phyloP scores from a whole-genome alignment of 177 flowering plant genomes.

The Vitis hybrid region DNA sequence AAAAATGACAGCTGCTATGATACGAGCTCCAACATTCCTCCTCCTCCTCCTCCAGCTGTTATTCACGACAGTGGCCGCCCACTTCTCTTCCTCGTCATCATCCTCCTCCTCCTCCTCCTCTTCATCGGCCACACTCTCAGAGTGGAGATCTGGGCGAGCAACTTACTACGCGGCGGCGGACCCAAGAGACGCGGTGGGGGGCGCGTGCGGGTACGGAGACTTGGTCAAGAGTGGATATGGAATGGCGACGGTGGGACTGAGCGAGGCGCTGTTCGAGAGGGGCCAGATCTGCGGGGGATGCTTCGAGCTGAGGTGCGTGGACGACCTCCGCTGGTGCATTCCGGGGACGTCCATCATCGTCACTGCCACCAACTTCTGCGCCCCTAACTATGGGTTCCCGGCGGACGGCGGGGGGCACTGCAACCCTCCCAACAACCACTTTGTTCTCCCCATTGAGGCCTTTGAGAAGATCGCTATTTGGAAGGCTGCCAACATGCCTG shows the following conservation, averaged over 20 bases:
- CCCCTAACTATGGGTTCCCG: conserved; percentile 77
- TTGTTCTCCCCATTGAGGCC: conserved; percentile 85
- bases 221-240: conserved; percentile 73
- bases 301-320: conserved; percentile 80
- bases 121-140: conserved; percentile 28
- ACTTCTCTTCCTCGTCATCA: conserved; percentile 12
- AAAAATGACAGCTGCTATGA: no score
- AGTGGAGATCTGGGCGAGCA: conserved; percentile 80
- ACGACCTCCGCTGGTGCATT: conserved; percentile 82
- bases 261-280: conserved; percentile 58
- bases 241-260: conserved; percentile 77
- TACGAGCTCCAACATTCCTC: neutral
- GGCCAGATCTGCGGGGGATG: conserved; percentile 97
- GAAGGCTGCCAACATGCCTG: conserved; percentile 95
- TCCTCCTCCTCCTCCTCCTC: conserved; percentile 19
- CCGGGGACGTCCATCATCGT: conserved; percentile 91
- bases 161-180: conserved; percentile 87
- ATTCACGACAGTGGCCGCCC: conserved; percentile 15
- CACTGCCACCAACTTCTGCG: conserved; percentile 90
- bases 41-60: conserved; percentile 1
- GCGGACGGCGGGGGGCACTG: conserved; percentile 78
- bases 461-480: conserved; percentile 96
- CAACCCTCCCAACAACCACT: conserved; percentile 85
- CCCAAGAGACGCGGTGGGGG: conserved; percentile 78
- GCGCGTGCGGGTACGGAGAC: conserved; percentile 95